Percentiles rank a stretch among this genome's conserved stretches.
Conservation (phyloP, 2,329 filamentous ascomycete species). For the Aspergillus cejpii region DNA sequence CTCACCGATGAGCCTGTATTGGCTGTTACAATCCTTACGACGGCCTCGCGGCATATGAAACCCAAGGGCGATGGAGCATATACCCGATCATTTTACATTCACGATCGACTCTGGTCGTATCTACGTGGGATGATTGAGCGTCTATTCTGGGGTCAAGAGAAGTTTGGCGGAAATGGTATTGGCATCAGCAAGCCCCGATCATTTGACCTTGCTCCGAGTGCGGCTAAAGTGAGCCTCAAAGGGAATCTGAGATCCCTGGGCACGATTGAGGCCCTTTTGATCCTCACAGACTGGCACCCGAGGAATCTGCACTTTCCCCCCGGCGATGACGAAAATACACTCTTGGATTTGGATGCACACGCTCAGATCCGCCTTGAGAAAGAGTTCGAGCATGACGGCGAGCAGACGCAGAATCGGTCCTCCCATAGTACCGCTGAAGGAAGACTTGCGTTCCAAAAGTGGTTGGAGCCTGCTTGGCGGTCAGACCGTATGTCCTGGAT, state of each 20-base stretch:
- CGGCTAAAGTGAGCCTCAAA: constrained; percentile 50
- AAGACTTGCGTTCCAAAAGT: constrained; percentile 76
- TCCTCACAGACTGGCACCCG: constrained; percentile 96
- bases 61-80: constrained; percentile 72
- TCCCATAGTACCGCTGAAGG: constrained; percentile 64
- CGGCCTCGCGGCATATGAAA: constrained; percentile 77
- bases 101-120: constrained; percentile 92
- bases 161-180: constrained; percentile 68
- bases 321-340: constrained; percentile 58
- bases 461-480: constrained; percentile 93
- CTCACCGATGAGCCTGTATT: constrained; percentile 89
- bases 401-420: constrained; percentile 39
- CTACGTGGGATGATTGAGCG: constrained; percentile 91
- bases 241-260: constrained; percentile 82
- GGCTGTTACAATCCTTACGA: constrained; percentile 82
- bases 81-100: constrained; percentile 82
- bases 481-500: constrained; percentile 98
- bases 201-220: constrained; percentile 56
- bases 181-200: constrained; percentile 61
- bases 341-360: constrained; percentile 65
- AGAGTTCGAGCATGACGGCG: constrained; percentile 36
- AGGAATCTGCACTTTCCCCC: constrained; percentile 87
- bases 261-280: constrained; percentile 87
- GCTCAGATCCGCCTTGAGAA: constrained; percentile 48
- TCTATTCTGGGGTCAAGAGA: constrained; percentile 91